Evolutionary conservation across 2,329 filamentous ascomycete genomes (phyloP).

Genomic region (Thelonectria blattea): DNA sequence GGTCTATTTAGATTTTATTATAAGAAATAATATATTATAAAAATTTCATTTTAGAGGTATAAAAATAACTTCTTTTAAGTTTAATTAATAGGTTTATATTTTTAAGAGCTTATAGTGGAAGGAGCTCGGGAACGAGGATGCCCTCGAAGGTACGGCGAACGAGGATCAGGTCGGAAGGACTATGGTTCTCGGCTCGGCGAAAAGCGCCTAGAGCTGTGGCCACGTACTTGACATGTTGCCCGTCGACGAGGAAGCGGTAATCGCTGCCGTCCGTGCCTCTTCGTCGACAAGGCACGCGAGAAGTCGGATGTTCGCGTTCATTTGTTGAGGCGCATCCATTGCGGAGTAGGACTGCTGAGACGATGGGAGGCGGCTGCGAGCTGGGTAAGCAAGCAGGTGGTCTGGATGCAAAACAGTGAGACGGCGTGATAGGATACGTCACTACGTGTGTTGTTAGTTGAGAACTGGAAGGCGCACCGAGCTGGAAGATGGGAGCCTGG

Average conservation of each 20-base stretch:
- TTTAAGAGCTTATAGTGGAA: no score
- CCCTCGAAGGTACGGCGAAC: no score
- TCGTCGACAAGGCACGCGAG: slow-evolving; percentile 37
- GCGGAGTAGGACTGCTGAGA: neutral
- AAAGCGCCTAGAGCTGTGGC: slow-evolving; percentile 35
- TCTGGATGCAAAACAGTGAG: slow-evolving; percentile 1
- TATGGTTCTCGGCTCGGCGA: slow-evolving; percentile 31
- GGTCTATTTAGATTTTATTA: no score
- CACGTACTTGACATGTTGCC: slow-evolving; percentile 35
- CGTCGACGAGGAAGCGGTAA: slow-evolving; percentile 38
- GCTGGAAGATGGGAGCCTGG: slow-evolving; percentile 2
- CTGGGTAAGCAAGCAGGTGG: neutral
- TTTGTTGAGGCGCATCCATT: slow-evolving; percentile 12
- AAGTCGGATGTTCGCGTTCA: slow-evolving; percentile 34
- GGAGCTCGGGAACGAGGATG: no score
- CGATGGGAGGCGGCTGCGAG: neutral
- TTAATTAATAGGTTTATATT: no score
- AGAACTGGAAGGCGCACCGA: slow-evolving; percentile 5
- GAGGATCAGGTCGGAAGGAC: no score
- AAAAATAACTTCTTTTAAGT: no score
- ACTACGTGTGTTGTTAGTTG: no score
- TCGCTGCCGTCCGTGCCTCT: slow-evolving; percentile 32
- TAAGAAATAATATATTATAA: no score
- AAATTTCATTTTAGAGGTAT: no score
- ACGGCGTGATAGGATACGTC: neutral